A percentile compares a stretch with the other conserved stretches of the same genome.
These are phyloP conservation scores for Euphorbia lathyris DNA, from an alignment of 345 rosid genomes.

Conservation along the genomic window DNA sequence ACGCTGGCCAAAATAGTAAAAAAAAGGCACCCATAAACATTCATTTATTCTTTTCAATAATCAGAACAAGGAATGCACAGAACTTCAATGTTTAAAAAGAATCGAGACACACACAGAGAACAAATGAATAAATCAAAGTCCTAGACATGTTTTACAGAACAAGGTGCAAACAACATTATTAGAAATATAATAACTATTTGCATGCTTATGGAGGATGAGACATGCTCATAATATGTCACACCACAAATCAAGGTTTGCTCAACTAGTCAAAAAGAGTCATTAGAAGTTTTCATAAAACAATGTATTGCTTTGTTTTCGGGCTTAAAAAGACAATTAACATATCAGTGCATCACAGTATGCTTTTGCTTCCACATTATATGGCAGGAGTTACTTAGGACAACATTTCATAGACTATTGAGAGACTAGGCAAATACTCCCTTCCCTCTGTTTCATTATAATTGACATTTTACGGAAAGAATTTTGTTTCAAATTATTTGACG, in stretches of 20 bases:
- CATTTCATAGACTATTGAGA: not conserved
- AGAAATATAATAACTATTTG: not conserved
- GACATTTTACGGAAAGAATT: too few relatives aligned
- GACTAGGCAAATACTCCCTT: not conserved
- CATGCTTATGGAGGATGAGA: too few relatives aligned
- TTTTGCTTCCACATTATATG: not conserved
- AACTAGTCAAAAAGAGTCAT: not conserved
- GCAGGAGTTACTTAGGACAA: not conserved
- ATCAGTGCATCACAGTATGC: not conserved
- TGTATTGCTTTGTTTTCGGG: not conserved
- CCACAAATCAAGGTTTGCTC: not conserved
- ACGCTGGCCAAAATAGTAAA: constrained; percentile 51
- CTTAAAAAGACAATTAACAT: not conserved
- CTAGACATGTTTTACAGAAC: not conserved
- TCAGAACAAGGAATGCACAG: not conserved
- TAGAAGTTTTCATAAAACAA: not conserved
- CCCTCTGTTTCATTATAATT: too few relatives aligned
- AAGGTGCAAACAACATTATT: not conserved
- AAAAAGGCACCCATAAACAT: not conserved
- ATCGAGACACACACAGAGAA: not conserved
- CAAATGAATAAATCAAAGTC: not conserved
- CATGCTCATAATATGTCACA: not conserved
- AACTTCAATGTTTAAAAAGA: constrained; percentile 9
- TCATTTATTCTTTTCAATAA: not conserved
- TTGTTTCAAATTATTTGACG: too few relatives aligned